Evolutionary conservation across 2,329 filamentous ascomycete species (phyloP).

Genomic region (Mycosphaerella sp.): DNA sequence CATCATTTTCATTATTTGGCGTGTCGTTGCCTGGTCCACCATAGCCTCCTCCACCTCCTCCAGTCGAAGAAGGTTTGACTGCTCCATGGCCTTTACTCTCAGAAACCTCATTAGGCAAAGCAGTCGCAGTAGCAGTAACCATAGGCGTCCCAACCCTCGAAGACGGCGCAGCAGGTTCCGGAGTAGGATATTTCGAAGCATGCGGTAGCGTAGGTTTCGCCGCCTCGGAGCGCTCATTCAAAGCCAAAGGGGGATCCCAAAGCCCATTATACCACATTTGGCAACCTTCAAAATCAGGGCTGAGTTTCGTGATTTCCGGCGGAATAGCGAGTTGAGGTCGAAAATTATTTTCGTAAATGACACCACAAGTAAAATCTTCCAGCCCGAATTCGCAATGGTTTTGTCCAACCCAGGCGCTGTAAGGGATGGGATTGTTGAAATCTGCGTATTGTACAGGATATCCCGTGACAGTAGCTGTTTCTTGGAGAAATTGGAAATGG

Average conservation of each 20-base stretch:
- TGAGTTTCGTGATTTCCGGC: conserved; percentile 22
- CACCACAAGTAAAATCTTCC: conserved; percentile 13
- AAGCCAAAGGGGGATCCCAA: conserved; percentile 24
- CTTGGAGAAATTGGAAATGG: conserved; percentile 22
- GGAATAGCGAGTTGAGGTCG: conserved; percentile 28
- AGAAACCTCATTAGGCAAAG: background rate
- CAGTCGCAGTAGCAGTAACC: conserved; percentile 1
- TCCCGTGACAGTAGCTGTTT: conserved; percentile 23
- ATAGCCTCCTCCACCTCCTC: too few relatives aligned
- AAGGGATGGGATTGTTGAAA: conserved; percentile 27
- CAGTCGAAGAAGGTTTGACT: too few relatives aligned
- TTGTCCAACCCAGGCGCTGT: conserved; percentile 26
- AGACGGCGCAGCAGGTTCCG: conserved; percentile 10
- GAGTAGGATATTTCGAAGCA: background rate
- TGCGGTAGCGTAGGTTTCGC: conserved; percentile 14
- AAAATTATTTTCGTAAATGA: conserved; percentile 24
- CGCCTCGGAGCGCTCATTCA: conserved; percentile 11
- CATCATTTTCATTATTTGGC: too few relatives aligned
- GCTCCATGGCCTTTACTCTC: background rate
- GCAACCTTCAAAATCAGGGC: conserved; percentile 23
- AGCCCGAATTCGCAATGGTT: conserved; percentile 16
- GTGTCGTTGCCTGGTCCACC: too few relatives aligned
- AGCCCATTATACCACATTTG: conserved; percentile 28
- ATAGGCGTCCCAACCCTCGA: conserved; percentile 12
- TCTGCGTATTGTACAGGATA: conserved; percentile 28